phyloP scores from a whole-genome alignment of 1,284 basidiomycete species.

The Trametes polyzona region DNA sequence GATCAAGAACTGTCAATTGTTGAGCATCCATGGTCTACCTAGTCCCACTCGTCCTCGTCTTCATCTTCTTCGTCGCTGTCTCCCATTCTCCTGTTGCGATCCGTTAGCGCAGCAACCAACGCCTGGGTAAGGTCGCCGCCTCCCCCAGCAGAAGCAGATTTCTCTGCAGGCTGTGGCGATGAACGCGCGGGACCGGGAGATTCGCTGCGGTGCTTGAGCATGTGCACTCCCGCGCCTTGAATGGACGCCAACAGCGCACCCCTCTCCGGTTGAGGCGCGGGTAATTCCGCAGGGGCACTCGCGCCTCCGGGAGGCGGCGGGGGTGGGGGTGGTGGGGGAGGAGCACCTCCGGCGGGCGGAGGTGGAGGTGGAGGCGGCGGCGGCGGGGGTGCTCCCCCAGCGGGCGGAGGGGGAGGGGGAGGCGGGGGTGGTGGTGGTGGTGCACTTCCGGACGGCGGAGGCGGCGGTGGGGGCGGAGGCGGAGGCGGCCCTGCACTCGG shows the following conservation, averaged over 20 bases:
- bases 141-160: constrained; percentile 40
- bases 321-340: constrained; percentile 30
- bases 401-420: constrained; percentile 41
- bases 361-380: constrained; percentile 42
- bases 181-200: constrained; percentile 40
- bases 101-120: constrained; percentile 67
- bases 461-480: constrained; percentile 40
- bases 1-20: background rate
- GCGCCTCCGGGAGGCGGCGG: constrained; percentile 36
- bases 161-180: constrained; percentile 46
- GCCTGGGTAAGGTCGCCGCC: constrained; percentile 66
- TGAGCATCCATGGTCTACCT: constrained; percentile 23
- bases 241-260: constrained; percentile 68
- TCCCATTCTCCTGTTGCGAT: constrained; percentile 89
- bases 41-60: constrained; percentile 89
- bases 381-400: constrained; percentile 34
- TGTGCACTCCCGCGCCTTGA: constrained; percentile 71
- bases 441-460: constrained; percentile 38
- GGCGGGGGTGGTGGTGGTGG: constrained; percentile 44
- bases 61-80: constrained; percentile 92
- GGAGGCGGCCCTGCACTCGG: constrained; percentile 36
- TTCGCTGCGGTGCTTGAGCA: constrained; percentile 69
- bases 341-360: constrained; percentile 35
- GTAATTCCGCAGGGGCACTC: constrained; percentile 23
- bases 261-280: constrained; percentile 51